These are phyloP conservation scores for Alternaria ethzedia DNA, from an alignment of 2,329 filamentous ascomycete species.

Conservation along the genomic window DNA sequence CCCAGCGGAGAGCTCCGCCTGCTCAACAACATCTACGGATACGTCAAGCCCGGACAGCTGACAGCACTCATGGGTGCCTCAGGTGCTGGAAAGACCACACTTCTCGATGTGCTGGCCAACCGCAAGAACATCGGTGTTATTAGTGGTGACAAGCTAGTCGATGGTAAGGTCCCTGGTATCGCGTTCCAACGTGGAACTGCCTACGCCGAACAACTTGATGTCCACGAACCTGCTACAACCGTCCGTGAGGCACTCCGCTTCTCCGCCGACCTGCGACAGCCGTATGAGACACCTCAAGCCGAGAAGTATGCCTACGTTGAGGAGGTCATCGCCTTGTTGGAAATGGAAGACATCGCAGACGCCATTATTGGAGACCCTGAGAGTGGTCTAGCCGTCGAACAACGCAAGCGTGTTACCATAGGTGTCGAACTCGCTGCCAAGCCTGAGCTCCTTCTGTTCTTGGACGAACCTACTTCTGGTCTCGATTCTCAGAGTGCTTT, in stretches of 20 bases:
- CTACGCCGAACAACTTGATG: slow-evolving; percentile 70
- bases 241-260: slow-evolving; percentile 72
- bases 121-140: slow-evolving; percentile 71
- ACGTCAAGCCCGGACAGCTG: slow-evolving; percentile 63
- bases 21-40: slow-evolving; percentile 63
- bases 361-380: slow-evolving; percentile 69
- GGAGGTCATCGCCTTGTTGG: slow-evolving; percentile 68
- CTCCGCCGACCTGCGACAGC: slow-evolving; percentile 68
- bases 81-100: slow-evolving; percentile 83
- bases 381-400: slow-evolving; percentile 68
- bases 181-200: slow-evolving; percentile 69
- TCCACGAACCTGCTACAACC: slow-evolving; percentile 67
- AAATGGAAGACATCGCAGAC: slow-evolving; percentile 70
- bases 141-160: slow-evolving; percentile 66
- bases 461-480: slow-evolving; percentile 80
- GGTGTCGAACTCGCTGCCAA: slow-evolving; percentile 67
- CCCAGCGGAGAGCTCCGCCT: slow-evolving; percentile 60
- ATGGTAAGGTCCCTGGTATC: slow-evolving; percentile 63
- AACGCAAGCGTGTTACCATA: slow-evolving; percentile 67
- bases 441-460: slow-evolving; percentile 75
- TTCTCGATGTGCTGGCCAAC: slow-evolving; percentile 76
- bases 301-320: slow-evolving; percentile 72
- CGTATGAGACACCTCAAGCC: slow-evolving; percentile 61
- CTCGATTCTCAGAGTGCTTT: slow-evolving; percentile 75
- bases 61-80: slow-evolving; percentile 56